Base-by-base conservation (phyloP, 164 flowering plant genomes). In the Aristolochia fimbriata region DNA sequence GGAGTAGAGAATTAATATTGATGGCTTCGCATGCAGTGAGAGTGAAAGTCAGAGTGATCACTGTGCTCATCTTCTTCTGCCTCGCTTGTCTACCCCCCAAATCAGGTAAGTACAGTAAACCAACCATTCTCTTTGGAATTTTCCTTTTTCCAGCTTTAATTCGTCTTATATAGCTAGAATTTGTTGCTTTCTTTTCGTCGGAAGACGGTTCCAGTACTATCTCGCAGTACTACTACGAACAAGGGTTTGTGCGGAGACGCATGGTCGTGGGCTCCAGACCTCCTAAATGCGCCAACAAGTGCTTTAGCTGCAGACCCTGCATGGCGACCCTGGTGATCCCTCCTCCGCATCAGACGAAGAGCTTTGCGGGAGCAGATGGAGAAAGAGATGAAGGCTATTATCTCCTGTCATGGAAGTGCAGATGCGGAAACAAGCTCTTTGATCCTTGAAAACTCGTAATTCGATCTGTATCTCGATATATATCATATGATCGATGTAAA, bases 341-440 rank as follows among this genome's bases (percentile, higher is more conserved):
- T 47, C 76, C 77, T 47, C 76, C 77, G 14, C 87, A 73, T 62
- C 67, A 68, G 25, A 63, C 16, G 57, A 71, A 23, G 45, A 57
- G 51, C 30, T 61, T 55, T 30, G 27, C 15, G 37, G 33, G 46
- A n/a, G 59, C 65, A 16, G 57, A 61, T 45, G 66, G 41, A 37
- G 61, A 67, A 51, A 77, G 76, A 23, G 89, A 80, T 57, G 86
- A 68, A 33, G 73, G 56, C 50, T 89, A 89, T 62, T 89, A 89
- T 71, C 87, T 83, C 15, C 78, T 86, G 52, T 78, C 83, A 21
- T 89, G 93, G 93, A 84, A 77, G 75, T 89, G 96, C 74, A 78
- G 70, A 70, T 88, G 93, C 68, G 88, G 91, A 16, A 60, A 83
- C 59, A 66, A 48, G 55, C 59, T 66, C 51, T 66, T 66, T 33